Conservation (phyloP, 2,329 filamentous ascomycete species). For the Aureobasidium mangrovei region DNA sequence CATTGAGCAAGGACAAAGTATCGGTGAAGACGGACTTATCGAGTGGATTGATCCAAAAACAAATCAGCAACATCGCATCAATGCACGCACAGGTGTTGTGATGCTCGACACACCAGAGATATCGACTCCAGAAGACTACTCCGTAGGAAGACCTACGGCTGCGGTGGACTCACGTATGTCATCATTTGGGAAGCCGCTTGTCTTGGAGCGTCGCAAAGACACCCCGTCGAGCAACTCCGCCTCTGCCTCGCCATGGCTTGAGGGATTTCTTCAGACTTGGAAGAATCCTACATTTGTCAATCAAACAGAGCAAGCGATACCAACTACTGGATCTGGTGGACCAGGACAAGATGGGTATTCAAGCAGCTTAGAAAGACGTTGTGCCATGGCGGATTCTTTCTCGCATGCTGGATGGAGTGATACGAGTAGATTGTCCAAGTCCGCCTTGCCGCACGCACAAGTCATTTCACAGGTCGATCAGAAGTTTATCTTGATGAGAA, state of each 20-base stretch:
- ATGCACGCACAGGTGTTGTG: slow-evolving; percentile 46
- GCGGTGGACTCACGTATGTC: slow-evolving; percentile 21
- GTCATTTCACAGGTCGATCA: slow-evolving; percentile 76
- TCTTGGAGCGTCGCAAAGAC: slow-evolving; percentile 22
- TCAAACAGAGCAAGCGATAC: slow-evolving; percentile 28
- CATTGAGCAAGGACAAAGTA: background rate
- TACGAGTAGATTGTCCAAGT: slow-evolving; percentile 48
- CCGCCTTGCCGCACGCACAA: slow-evolving; percentile 49
- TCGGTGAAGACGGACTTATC: slow-evolving; percentile 20
- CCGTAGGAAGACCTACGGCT: slow-evolving; percentile 15
- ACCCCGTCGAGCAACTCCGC: background rate
- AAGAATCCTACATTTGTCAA: slow-evolving; percentile 65
- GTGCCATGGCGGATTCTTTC: slow-evolving; percentile 12
- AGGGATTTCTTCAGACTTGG: slow-evolving; percentile 56
- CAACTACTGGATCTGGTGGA: background rate
- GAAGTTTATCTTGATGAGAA: slow-evolving; percentile 74
- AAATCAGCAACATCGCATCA: slow-evolving; percentile 42
- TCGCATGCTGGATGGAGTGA: slow-evolving; percentile 13
- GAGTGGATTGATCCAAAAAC: slow-evolving; percentile 56
- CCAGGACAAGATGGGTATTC: background rate
- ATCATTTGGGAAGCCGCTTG: slow-evolving; percentile 25
- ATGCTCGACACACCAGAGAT: slow-evolving; percentile 13
- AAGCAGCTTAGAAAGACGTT: background rate
- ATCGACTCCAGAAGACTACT: background rate
- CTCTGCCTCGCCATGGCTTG: slow-evolving; percentile 43